These are phyloP conservation scores for Leccinum fuscescens DNA, from an alignment of 1,284 basidiomycete species.

Conservation along the genomic window DNA sequence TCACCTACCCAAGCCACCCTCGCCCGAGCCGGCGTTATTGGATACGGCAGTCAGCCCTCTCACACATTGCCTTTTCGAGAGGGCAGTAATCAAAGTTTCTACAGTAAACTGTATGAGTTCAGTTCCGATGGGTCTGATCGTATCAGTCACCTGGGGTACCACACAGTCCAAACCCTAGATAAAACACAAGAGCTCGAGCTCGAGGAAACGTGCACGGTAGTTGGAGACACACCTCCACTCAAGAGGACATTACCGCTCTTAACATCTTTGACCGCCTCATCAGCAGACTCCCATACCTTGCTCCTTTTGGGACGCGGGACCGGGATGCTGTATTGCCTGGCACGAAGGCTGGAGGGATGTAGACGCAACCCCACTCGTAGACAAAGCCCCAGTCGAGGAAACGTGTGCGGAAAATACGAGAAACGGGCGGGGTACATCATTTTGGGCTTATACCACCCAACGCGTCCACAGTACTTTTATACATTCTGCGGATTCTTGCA, in stretches of 20 bases:
- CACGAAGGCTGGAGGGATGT: conserved; percentile 4
- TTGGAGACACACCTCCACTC: conserved; percentile 67
- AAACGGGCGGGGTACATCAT: not conserved
- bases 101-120: conserved; percentile 3
- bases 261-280: conserved; percentile 79
- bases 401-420: not conserved
- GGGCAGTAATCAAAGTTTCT: conserved; percentile 81
- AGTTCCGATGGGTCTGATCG: not conserved
- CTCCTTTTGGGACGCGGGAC: conserved; percentile 36
- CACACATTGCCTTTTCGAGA: conserved; percentile 70
- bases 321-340: conserved; percentile 6
- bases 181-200: conserved; percentile 5
- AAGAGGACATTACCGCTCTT: conserved; percentile 74
- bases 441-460: not conserved
- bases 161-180: conserved; percentile 69
- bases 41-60: conserved; percentile 76
- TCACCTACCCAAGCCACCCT: conserved; percentile 71
- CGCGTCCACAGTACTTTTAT: conserved; percentile 13
- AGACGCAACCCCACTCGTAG: conserved; percentile 5
- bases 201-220: not conserved
- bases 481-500: not conserved
- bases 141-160: conserved; percentile 62
- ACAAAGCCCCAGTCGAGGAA: conserved; percentile 3
- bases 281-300: conserved; percentile 77
- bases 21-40: conserved; percentile 82